phyloP scores from a whole-genome alignment of 176 grass and related monocot genomes.

The Tuctoria greenei region DNA sequence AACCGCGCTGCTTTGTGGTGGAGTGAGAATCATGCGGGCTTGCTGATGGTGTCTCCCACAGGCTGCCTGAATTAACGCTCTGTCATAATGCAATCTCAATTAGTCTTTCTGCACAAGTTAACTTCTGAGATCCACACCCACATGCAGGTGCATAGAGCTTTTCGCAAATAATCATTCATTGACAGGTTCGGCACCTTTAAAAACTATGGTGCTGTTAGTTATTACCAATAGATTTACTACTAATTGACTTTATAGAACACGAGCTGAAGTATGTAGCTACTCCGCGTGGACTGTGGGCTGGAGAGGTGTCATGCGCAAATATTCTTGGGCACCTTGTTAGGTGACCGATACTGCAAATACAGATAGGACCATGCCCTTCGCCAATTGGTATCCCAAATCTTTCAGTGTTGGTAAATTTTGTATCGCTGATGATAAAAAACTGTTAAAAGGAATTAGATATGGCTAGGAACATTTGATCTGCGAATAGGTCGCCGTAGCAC shows the following conservation, averaged over 20 bases:
- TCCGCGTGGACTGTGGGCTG: constrained; percentile 17
- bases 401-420: not conserved
- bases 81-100: constrained; percentile 50
- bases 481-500: not conserved
- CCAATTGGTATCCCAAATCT: constrained; percentile 28
- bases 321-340: constrained; percentile 24
- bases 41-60: constrained; percentile 54
- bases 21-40: constrained; percentile 49
- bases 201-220: constrained; percentile 27
- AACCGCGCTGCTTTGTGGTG: constrained; percentile 35
- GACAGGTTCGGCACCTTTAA: constrained; percentile 16
- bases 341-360: too few relatives aligned
- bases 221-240: constrained; percentile 26
- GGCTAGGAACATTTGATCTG: not conserved
- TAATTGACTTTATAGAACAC: constrained; percentile 45
- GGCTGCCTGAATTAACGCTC: constrained; percentile 14
- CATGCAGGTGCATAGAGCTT: constrained; percentile 57
- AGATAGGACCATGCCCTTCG: constrained; percentile 13
- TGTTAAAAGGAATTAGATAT: not conserved
- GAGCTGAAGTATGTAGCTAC: constrained; percentile 8
- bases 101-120: constrained; percentile 65
- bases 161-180: constrained; percentile 45
- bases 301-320: constrained; percentile 9
- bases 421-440: not conserved
- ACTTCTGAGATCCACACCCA: constrained; percentile 67